Conservation (phyloP, 306 rosid genomes). For the Luffa aegyptiaca region DNA sequence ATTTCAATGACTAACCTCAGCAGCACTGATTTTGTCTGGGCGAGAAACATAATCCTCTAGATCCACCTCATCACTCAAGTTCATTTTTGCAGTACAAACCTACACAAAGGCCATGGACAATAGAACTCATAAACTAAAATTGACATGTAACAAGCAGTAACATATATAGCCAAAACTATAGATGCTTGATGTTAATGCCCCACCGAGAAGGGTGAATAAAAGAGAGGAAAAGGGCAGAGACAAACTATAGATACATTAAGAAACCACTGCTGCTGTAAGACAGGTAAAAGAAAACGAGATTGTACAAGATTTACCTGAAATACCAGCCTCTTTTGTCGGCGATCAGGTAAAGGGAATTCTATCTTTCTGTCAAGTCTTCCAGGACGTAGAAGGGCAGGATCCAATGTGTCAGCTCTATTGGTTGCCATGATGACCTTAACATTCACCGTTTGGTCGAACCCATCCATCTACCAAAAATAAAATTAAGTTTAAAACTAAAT, state of each 20-base stretch:
- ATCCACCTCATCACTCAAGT: slow-evolving; percentile 92
- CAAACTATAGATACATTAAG: background rate
- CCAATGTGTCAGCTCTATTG: slow-evolving; percentile 94
- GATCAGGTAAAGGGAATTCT: slow-evolving; percentile 95
- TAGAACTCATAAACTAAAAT: background rate
- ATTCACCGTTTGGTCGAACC: slow-evolving; percentile 96
- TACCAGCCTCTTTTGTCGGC: slow-evolving; percentile 96
- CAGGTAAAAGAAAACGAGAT: background rate
- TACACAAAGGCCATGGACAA: slow-evolving; percentile 14
- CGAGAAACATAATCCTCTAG: slow-evolving; percentile 98
- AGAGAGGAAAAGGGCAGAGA: background rate
- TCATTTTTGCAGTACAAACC: slow-evolving; percentile 99
- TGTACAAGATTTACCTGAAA: slow-evolving; percentile 57
- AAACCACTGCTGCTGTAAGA: background rate
- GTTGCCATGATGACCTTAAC: slow-evolving; percentile 99
- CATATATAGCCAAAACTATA: background rate
- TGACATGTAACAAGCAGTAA: background rate
- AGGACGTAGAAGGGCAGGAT: slow-evolving; percentile 96
- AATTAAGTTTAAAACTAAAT: background rate
- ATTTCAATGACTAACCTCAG: slow-evolving; percentile 64
- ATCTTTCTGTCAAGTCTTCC: slow-evolving; percentile 97
- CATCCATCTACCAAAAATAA: slow-evolving; percentile 69
- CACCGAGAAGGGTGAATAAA: background rate
- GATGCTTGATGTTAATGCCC: background rate
- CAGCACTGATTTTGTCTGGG: slow-evolving; percentile 98